Base-by-base conservation (phyloP, 2,329 filamentous ascomycete genomes). In the Aspergillus texensis region DNA sequence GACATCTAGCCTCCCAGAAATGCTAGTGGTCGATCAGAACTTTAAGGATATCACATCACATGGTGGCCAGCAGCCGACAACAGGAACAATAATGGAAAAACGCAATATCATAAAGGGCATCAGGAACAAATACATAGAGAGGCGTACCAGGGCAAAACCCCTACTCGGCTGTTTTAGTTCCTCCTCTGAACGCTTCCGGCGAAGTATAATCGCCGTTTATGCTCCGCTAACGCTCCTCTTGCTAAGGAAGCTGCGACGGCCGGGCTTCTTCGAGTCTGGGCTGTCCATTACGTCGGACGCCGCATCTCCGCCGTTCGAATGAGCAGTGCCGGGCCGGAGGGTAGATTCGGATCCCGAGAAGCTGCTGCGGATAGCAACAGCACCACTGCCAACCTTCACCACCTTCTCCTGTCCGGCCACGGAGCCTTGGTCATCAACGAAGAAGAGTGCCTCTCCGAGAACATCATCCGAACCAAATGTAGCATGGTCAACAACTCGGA, bases 381-480 rank as follows among this genome's bases (percentile, higher is more conserved):
- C 85, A 28, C 93, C 93, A 41, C 81, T 83, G 14, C 94, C 94
- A 30, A 94, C 89, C 39, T 82, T 85, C 58, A 99, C 79, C 46
- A 87, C 83, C 82, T 94, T 95, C 70, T 94, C 90, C 36, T 84
- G 82, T 12, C 86, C 87, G 1, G 83, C 81, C 2, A 87, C 86
- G 1, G 84, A 86, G 10, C 85, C 83, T 67, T 87, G 85, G 74
- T 99, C 94, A 67, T 94, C 93, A n/a, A 99, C 87, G 75, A 96
- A 94, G 80, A 97, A 96, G n/a, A 91, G 76, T 6, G 87, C 87
- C 73, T 98, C 94, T 59, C 95, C 95, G 0, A 99, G 85, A 63
- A 90, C 87, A 61, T 94, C 90, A 74, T 96, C 93, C 62, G 88
- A 90, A 58, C 92, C 91, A 73, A 98, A 94, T 0, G 89, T 91